phyloP scores from a whole-genome alignment of 257 asterid species.

The Forsythia viridissima region DNA sequence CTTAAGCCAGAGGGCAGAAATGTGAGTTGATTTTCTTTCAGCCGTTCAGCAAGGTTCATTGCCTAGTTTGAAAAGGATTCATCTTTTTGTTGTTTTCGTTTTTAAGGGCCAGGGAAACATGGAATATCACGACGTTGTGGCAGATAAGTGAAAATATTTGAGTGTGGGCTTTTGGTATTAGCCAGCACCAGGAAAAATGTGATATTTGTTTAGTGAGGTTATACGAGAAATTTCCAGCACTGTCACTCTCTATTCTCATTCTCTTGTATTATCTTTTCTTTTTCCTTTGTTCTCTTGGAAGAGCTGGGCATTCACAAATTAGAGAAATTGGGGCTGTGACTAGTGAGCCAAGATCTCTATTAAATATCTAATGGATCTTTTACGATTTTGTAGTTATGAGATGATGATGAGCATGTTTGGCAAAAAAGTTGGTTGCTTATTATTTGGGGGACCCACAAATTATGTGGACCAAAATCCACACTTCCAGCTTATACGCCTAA shows the following conservation, averaged over 20 bases:
- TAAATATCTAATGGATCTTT: background rate
- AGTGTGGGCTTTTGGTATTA: background rate
- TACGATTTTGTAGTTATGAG: background rate
- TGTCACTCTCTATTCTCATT: background rate
- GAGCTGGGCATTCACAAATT: background rate
- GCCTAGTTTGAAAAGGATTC: background rate
- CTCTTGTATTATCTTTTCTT: background rate
- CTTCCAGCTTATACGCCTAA: no score
- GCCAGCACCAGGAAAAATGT: background rate
- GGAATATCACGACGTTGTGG: background rate
- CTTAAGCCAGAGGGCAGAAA: background rate
- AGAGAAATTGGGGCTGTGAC: background rate
- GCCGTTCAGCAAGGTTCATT: background rate
- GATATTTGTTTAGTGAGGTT: background rate
- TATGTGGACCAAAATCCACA: no score
- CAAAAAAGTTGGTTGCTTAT: no score
- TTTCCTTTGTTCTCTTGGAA: background rate
- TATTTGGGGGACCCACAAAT: no score
- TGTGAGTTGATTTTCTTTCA: background rate
- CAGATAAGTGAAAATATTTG: background rate
- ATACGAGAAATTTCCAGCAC: background rate
- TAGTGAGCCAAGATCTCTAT: background rate
- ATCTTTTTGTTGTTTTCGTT: background rate
- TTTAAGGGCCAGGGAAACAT: background rate
- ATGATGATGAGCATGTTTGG: background rate